Conservation (phyloP, 2,329 filamentous ascomycete genomes). For the Trichophyton benhamiae region DNA sequence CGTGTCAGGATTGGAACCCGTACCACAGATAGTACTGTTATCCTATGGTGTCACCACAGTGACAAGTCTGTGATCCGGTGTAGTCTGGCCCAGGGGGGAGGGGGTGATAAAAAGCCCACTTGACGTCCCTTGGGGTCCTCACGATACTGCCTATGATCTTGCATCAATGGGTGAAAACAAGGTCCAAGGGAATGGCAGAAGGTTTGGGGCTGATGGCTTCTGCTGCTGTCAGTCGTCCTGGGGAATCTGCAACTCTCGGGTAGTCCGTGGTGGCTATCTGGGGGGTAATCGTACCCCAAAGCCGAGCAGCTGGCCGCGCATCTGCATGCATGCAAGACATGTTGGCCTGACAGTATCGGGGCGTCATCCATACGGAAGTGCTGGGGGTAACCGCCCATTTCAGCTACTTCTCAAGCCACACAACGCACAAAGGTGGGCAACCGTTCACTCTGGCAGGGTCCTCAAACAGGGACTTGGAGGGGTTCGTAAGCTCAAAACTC, state of each 20-base stretch:
- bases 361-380: neutral
- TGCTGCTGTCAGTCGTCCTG: neutral
- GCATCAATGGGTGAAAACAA: neutral
- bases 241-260: neutral
- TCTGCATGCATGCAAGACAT: conserved; percentile 4
- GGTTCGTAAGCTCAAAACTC: neutral
- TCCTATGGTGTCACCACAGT: neutral
- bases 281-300: neutral
- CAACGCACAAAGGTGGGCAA: neutral
- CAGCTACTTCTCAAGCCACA: neutral
- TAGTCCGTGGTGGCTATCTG: neutral
- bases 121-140: neutral
- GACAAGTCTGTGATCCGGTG: neutral
- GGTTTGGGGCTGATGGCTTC: neutral
- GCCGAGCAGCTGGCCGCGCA: neutral
- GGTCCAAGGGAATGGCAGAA: neutral
- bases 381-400: neutral
- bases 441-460: neutral
- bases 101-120: neutral
- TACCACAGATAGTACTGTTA: neutral
- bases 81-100: neutral
- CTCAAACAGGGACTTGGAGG: neutral
- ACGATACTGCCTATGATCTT: neutral
- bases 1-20: neutral
- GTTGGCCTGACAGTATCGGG: neutral